Base-by-base conservation (phyloP, 768 basidiomycete species). In the Termitomyces sp. region DNA sequence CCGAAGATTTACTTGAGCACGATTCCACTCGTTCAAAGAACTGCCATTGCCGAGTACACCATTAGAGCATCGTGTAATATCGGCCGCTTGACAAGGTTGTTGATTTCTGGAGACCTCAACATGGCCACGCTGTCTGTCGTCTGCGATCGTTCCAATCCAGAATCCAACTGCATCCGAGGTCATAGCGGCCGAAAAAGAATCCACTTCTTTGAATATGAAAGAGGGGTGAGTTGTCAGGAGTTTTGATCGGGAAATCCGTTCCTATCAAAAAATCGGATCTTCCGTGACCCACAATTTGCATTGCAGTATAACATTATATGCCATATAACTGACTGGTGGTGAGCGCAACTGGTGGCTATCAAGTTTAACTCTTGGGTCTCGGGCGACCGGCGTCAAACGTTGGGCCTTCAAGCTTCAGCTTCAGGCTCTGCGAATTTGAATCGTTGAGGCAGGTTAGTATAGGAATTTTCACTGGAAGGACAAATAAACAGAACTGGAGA, bases 121-220 rank as follows among this genome's bases (percentile, higher is more conserved):
- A 5, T 34, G 15, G 2, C 29, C 7, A 25, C 31, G 25, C 15
- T 25, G 38, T 37, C n/a, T 17, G 4, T 34, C 17, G 32, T 25
- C 25, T 25, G 25, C 1, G 25, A 25, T 25, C 1, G 25, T 25
- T 25, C 1, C 25, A 25, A 25, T 25, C 1, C 25, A 48, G 1
- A 12, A 25, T 58, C 1, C 25, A 47, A 51, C 25, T 53, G 47
- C 17, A 57, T 56, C 65, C 65, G 65, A 66, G 37, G 60, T 62
- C 61, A 57, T 54, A 47, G 61, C 64, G 61, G 36, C 37, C 36
- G 43, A 34, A 56, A n/a, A 17, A 20, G 43, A 9, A 38, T n/a
- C 40, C 53, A 37, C n/a, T 20, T 34, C 34, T 50, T 36, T 51
- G 5, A 4, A 34, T 32, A 34, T 17, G 48, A 32, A 49, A 31